Evolutionary conservation across 306 rosid genomes (phyloP), one percentile per base, ranked within the genome.

Genomic region (Sicyos baderoa): DNA sequence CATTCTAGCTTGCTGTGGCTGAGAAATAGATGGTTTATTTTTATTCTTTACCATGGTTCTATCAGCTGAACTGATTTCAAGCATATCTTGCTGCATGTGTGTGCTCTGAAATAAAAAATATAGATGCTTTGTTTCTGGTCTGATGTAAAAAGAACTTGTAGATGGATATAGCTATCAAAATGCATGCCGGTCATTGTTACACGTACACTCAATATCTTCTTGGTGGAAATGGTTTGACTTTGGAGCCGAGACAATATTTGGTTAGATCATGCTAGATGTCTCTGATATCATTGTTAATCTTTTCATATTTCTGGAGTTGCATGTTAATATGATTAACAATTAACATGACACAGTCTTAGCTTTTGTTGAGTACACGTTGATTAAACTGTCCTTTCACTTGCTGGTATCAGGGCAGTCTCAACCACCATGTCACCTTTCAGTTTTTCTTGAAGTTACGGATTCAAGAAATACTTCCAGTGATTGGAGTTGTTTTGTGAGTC

Each of bases 401-500:
- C 63, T 86, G 82, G 79, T 79, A 81, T 56, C 99, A 94, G 99
- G 99, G 96, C 97, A 94, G 95, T 94, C 99, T 82, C 99, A 94
- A 76, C 99, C 99, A 50, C 99, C 99, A 50, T 94, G 97, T 83
- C 97, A 94, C 84, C 99, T 94, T 83, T 90, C 97, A 70, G 97
- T 94, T 57, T 94, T 94, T 79, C 99, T 94, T 78, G 99, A 94
- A 85, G 99, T 90, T 77, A 94, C 99, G 0, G 99, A 94, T 88
- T 86, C 97, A 76, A 86, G 95, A 74, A 94, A 85, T 80, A 84
- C 92, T 85, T 88, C 99, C 63, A 86, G 81, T 83, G 99, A 94
- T 74, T 94, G 97, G 99, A 94, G 99, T 86, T 94, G 99, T 84
- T 94, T 94, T 83, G 99, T 94, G 72, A 88, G 95, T 79, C 99